These are phyloP conservation scores for Citrus inodora DNA, from an alignment of 345 rosid genomes.

Conservation along the genomic window DNA sequence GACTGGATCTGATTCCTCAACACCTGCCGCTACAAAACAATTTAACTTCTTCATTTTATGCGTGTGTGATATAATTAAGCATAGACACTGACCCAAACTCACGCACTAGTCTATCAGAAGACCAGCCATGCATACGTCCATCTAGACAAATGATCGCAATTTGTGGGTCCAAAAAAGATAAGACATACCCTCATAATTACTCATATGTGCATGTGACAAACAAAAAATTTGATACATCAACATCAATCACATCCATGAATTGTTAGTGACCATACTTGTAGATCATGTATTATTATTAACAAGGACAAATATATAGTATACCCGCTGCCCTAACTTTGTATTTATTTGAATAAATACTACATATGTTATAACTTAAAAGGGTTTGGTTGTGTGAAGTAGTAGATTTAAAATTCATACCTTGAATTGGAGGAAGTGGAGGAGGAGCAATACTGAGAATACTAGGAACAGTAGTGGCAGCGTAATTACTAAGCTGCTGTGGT, in stretches of 20 bases:
- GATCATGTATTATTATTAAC: background rate
- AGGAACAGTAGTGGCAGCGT: constrained; percentile 23
- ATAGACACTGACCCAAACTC: background rate
- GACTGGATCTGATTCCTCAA: constrained; percentile 19
- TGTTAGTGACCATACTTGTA: background rate
- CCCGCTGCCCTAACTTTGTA: background rate
- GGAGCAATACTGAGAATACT: constrained; percentile 17
- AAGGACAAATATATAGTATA: background rate
- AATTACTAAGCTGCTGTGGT: constrained; percentile 32
- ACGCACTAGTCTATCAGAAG: constrained; percentile 23
- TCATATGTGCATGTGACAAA: background rate
- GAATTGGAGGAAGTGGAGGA: constrained; percentile 33
- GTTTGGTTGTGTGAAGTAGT: background rate
- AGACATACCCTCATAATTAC: background rate
- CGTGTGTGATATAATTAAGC: background rate
- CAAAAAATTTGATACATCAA: constrained; percentile 12
- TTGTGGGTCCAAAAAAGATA: constrained; percentile 12
- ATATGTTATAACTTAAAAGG: no score
- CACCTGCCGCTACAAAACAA: constrained; percentile 23
- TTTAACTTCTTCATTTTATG: background rate
- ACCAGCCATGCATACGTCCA: constrained; percentile 48
- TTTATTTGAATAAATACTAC: background rate
- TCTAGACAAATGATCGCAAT: constrained; percentile 23
- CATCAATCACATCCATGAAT: constrained; percentile 14
- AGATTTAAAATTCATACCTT: constrained; percentile 31